These are phyloP conservation scores for Pseudogymnoascus sp. DNA, from an alignment of 2,329 filamentous ascomycete genomes.

Conservation along the genomic window DNA sequence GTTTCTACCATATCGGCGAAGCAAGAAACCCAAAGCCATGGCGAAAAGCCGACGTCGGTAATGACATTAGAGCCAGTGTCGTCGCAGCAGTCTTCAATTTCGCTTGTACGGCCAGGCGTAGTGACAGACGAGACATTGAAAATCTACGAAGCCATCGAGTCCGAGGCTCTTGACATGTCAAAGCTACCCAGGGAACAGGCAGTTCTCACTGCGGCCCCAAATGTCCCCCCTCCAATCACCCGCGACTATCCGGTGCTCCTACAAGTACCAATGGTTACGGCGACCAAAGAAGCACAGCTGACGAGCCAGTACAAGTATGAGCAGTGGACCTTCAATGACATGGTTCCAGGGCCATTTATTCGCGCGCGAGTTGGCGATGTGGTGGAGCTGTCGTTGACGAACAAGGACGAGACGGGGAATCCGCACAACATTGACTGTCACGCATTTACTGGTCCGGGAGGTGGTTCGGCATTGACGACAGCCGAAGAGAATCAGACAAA, in stretches of 20 bases:
- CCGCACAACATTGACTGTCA: conserved; percentile 33
- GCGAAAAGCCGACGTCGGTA: neutral
- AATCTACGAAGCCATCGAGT: conserved; percentile 5
- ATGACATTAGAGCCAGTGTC: neutral
- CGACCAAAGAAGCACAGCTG: conserved; percentile 25
- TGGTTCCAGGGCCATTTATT: conserved; percentile 30
- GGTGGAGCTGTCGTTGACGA: conserved; percentile 29
- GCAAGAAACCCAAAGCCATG: neutral
- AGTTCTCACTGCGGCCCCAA: conserved; percentile 25
- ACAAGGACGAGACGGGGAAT: conserved; percentile 29
- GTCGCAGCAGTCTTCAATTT: neutral
- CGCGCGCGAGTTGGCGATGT: conserved; percentile 31
- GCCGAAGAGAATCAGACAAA: conserved; percentile 29
- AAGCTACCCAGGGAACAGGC: conserved; percentile 27
- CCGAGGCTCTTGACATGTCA: neutral
- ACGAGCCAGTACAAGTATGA: conserved; percentile 32
- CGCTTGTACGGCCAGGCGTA: neutral
- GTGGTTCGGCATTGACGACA: conserved; percentile 29
- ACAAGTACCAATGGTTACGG: conserved; percentile 26
- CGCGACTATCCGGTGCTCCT: conserved; percentile 28
- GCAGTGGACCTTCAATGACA: conserved; percentile 31
- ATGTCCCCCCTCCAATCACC: conserved; percentile 28
- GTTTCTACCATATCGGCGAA: conserved; percentile 1
- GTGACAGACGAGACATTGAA: neutral
- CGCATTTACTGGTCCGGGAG: conserved; percentile 30